Conservation (phyloP, 129 eudicot species). For the Flaveria bidentis region DNA sequence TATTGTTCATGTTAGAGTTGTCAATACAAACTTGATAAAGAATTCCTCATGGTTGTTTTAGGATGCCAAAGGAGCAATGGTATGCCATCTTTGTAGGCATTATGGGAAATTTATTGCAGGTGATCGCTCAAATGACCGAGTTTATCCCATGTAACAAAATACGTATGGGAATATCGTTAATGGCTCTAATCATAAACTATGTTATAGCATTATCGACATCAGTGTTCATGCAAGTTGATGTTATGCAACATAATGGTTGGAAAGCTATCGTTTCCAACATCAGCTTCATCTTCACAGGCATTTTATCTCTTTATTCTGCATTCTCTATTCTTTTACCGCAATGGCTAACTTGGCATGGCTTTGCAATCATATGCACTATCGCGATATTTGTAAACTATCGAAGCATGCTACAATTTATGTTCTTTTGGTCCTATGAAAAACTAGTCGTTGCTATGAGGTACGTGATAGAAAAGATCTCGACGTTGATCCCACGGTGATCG, state of each 20-base stretch:
- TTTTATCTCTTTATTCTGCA: slow-evolving; percentile 16
- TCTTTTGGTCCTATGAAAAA: no score
- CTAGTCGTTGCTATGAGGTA: no score
- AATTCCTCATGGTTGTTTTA: not conserved
- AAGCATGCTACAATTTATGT: no score
- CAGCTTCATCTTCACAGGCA: slow-evolving; percentile 9
- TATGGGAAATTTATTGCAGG: not conserved
- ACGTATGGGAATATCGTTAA: not conserved
- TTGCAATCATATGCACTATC: slow-evolving; percentile 16
- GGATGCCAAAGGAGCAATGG: not conserved
- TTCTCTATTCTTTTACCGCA: slow-evolving; percentile 17
- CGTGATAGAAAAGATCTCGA: no score
- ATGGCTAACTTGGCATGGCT: slow-evolving; percentile 28
- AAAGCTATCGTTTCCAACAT: not conserved
- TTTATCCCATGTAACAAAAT: not conserved
- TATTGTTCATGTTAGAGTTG: no score
- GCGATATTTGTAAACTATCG: not conserved
- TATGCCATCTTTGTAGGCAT: not conserved
- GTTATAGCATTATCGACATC: not conserved
- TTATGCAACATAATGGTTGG: not conserved
- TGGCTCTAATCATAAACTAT: not conserved
- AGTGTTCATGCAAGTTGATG: not conserved
- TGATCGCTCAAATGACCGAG: not conserved
- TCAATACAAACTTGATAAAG: no score
- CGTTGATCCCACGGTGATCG: no score